phyloP scores from a whole-genome alignment of 2,329 filamentous ascomycete genomes.

The Cucurbitaria berberidis region DNA sequence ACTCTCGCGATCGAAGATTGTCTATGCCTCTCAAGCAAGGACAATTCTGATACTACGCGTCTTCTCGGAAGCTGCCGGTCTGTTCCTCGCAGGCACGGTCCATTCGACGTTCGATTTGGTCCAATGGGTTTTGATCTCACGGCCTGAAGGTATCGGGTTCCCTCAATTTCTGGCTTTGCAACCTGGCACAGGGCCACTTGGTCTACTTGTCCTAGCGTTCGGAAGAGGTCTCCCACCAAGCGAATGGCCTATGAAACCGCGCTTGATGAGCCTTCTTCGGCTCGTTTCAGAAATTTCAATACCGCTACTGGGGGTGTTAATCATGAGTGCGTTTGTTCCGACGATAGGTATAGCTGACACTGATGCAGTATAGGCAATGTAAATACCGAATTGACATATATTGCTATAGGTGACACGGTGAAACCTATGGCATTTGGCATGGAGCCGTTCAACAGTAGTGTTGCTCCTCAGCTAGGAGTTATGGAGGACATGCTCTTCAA shows the following conservation, averaged over 20 bases:
- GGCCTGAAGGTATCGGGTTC: conserved; percentile 15
- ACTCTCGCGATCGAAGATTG: conserved; percentile 12
- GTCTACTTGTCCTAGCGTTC: conserved; percentile 14
- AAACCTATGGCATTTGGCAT: conserved; percentile 18
- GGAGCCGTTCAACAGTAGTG: conserved; percentile 18
- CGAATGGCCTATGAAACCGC: conserved; percentile 18
- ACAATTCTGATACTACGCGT: conserved; percentile 18
- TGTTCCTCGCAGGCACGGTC: conserved; percentile 16
- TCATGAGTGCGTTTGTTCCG: conserved; percentile 17
- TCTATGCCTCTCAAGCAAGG: conserved; percentile 16
- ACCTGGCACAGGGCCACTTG: conserved; percentile 16
- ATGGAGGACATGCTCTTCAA: conserved; percentile 23
- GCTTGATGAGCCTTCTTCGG: conserved; percentile 15
- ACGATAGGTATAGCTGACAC: background rate
- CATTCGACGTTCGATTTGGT: conserved; percentile 23
- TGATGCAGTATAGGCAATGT: conserved; percentile 12
- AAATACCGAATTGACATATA: conserved; percentile 8
- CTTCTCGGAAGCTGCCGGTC: conserved; percentile 14
- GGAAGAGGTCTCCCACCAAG: conserved; percentile 9
- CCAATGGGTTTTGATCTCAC: conserved; percentile 21
- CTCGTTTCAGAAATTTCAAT: conserved; percentile 11
- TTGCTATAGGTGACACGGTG: conserved; percentile 8
- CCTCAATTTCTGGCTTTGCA: conserved; percentile 21
- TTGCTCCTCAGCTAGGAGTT: conserved; percentile 18
- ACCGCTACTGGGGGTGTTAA: conserved; percentile 17